These are phyloP conservation scores for Pleodorina starrii DNA, from an alignment of 139 green algal species.

Conservation along the genomic window DNA sequence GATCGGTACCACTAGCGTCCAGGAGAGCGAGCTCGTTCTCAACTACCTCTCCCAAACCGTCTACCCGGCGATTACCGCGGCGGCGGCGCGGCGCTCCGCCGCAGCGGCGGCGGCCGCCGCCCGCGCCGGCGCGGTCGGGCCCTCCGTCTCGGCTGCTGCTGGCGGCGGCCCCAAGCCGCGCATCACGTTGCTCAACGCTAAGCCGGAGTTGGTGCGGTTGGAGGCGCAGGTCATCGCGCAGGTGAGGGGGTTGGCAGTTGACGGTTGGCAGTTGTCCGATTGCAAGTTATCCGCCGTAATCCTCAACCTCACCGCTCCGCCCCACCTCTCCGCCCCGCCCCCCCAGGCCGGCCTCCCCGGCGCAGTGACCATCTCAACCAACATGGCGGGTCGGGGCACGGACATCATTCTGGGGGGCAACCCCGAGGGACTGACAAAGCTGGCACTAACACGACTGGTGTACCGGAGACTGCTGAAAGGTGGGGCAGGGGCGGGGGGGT, in stretches of 20 bases:
- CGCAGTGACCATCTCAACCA: conserved; percentile 97
- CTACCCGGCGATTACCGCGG: neutral
- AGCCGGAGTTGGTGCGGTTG: conserved; percentile 76
- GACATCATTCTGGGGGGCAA: conserved; percentile 99
- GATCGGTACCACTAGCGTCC: conserved; percentile 89
- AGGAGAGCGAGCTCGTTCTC: conserved; percentile 69
- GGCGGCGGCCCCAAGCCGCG: conserved; percentile 11
- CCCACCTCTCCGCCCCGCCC: neutral
- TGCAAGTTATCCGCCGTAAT: too few relatives aligned
- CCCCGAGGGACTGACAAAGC: conserved; percentile 70
- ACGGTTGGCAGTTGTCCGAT: neutral
- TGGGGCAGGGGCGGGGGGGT: conserved; percentile 32
- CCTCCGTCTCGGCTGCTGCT: neutral
- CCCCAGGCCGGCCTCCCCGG: conserved; percentile 85
- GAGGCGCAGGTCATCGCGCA: conserved; percentile 89
- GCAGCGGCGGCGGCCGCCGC: neutral
- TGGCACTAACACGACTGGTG: conserved; percentile 64
- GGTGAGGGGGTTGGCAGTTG: conserved; percentile 1
- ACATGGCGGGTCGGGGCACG: conserved; percentile 98
- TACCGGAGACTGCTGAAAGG: conserved; percentile 54
- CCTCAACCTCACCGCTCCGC: neutral
- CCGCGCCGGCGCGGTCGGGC: neutral
- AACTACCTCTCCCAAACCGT: conserved; percentile 23
- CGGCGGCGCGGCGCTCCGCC: conserved; percentile 5
- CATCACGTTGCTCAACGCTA: conserved; percentile 48